Conservation (phyloP, 306 rosid genomes). For the Cyamopsis tetragonoloba region DNA sequence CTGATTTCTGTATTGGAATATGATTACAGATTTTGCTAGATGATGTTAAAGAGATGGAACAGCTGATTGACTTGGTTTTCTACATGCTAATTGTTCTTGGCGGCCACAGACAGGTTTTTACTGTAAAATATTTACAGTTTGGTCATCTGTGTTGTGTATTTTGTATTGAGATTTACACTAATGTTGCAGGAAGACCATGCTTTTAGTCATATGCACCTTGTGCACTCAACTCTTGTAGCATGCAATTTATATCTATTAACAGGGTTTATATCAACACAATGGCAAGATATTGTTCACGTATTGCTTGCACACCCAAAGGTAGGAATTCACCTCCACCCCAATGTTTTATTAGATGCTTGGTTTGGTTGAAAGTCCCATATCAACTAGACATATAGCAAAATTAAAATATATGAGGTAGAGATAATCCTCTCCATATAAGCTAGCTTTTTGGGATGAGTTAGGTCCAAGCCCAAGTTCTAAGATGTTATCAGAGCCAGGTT, state of each 20-base stretch:
- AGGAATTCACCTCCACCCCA: background rate
- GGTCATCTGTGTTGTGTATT: constrained; percentile 18
- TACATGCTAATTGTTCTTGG: constrained; percentile 66
- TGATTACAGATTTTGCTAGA: constrained; percentile 75
- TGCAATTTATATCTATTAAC: constrained; percentile 69
- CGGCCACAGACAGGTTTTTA: constrained; percentile 68
- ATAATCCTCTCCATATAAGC: too few species aligned
- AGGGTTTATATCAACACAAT: constrained; percentile 70
- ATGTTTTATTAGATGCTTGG: constrained; percentile 15
- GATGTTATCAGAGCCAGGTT: too few species aligned
- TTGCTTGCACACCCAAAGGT: constrained; percentile 95
- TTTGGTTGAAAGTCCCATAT: too few species aligned
- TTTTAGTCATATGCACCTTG: constrained; percentile 42
- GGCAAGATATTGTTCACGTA: constrained; percentile 82
- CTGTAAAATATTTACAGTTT: constrained; percentile 26
- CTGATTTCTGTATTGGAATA: constrained; percentile 32
- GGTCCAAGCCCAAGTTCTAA: too few species aligned
- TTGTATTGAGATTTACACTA: constrained; percentile 32
- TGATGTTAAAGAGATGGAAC: constrained; percentile 74
- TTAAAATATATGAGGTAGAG: too few species aligned
- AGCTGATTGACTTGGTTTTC: constrained; percentile 79
- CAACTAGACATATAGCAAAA: too few species aligned
- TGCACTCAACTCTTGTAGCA: constrained; percentile 76
- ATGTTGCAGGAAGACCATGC: constrained; percentile 62
- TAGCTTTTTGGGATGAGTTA: too few species aligned